Conservation (phyloP, 2,329 filamentous ascomycete species). For the Venturia carpophila region DNA sequence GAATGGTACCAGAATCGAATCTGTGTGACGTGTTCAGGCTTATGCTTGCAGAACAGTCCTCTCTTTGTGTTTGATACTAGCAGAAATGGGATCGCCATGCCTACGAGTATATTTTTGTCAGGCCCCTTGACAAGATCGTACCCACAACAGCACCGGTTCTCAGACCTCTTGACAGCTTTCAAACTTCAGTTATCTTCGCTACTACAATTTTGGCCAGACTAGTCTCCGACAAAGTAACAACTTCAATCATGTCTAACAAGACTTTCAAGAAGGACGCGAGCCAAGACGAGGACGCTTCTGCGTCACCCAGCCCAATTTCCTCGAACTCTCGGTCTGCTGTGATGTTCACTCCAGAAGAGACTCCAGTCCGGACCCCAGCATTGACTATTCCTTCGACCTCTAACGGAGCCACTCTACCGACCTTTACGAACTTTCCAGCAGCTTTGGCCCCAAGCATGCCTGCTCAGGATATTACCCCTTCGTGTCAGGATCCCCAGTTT, state of each 20-base stretch:
- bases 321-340: not conserved
- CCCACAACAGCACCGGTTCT: not conserved
- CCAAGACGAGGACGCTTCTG: not conserved
- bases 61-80: not conserved
- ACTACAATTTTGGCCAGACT: no score
- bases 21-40: not conserved
- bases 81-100: not conserved
- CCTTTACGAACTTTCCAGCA: not conserved
- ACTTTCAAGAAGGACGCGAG: not conserved
- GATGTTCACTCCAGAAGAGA: not conserved
- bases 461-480: no score
- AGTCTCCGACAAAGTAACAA: not conserved
- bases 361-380: not conserved
- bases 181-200: no score
- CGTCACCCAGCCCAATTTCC: not conserved
- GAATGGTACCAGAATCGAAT: not conserved
- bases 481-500: no score
- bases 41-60: not conserved
- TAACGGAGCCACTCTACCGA: not conserved
- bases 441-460: no score
- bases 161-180: no score
- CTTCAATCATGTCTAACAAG: not conserved
- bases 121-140: not conserved
- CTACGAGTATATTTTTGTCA: not conserved
- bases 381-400: not conserved